Percentiles rank a stretch among this genome's conserved stretches.
Evolutionary conservation across 345 rosid genomes (phyloP).

Genomic region (Triadica sebifera): DNA sequence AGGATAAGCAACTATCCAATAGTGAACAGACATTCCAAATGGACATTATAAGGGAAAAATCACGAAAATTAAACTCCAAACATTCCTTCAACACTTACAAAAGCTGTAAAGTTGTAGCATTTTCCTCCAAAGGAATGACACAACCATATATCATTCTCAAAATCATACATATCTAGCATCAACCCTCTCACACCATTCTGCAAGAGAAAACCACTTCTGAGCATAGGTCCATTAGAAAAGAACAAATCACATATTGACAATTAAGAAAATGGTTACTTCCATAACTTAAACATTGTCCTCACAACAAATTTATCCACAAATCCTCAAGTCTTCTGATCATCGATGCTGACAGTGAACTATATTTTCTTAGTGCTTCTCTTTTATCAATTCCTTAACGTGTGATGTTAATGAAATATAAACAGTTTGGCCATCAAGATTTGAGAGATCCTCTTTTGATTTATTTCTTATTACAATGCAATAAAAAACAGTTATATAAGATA

Average conservation of each 20-base stretch:
- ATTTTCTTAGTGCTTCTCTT: background rate
- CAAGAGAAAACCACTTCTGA: constrained; percentile 6
- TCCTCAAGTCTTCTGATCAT: background rate
- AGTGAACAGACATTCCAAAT: background rate
- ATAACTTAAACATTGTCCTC: too few species aligned
- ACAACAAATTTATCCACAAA: background rate
- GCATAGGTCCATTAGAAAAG: background rate
- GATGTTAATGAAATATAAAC: background rate
- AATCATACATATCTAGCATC: constrained; percentile 35
- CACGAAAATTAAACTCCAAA: background rate
- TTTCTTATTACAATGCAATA: background rate
- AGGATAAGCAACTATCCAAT: background rate
- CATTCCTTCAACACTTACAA: constrained; percentile 17
- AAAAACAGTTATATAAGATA: background rate
- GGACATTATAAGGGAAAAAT: too few species aligned
- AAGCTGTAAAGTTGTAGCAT: constrained; percentile 31
- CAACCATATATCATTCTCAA: constrained; percentile 31
- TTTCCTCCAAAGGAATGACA: constrained; percentile 32
- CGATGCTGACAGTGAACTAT: background rate
- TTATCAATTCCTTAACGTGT: background rate
- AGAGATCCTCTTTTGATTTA: background rate
- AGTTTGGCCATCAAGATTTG: constrained; percentile 1
- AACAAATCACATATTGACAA: background rate
- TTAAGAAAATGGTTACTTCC: background rate
- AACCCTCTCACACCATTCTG: constrained; percentile 34